Percentiles rank a stretch among this genome's conserved stretches.
These are phyloP conservation scores for Atkinsonella hypoxylon DNA, from an alignment of 2,329 filamentous ascomycete genomes.

Conservation along the genomic window DNA sequence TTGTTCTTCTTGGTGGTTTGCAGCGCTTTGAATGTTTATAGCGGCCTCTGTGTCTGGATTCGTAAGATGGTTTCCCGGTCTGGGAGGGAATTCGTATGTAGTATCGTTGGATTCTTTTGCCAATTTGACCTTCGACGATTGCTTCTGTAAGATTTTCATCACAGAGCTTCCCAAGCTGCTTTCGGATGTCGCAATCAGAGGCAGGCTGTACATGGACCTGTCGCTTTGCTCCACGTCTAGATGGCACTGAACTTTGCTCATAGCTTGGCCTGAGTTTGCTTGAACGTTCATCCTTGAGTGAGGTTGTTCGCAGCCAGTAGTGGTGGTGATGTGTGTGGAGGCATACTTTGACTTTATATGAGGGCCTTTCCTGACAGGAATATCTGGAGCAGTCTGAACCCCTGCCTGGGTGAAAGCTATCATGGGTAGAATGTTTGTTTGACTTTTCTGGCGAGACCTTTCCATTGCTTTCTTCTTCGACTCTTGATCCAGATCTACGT, in stretches of 20 bases:
- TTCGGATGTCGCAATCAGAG: constrained; percentile 8
- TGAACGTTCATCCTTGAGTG: constrained; percentile 4
- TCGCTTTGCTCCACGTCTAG: constrained; percentile 4
- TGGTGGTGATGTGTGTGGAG: constrained; percentile 50
- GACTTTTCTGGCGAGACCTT: too few relatives aligned
- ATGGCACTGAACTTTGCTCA: not conserved
- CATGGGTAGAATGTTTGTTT: not conserved
- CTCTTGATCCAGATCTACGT: not conserved
- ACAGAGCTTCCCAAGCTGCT: constrained; percentile 11
- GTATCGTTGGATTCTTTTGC: constrained; percentile 15
- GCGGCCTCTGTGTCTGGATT: not conserved
- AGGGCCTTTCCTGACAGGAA: not conserved
- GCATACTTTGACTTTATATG: constrained; percentile 23
- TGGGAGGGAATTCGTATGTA: constrained; percentile 15
- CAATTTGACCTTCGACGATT: constrained; percentile 14
- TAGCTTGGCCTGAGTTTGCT: not conserved
- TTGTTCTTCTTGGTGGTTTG: not conserved
- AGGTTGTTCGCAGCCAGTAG: constrained; percentile 39
- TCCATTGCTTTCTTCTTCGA: not conserved
- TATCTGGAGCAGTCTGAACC: not conserved
- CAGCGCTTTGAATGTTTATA: too few relatives aligned
- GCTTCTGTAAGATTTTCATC: constrained; percentile 14
- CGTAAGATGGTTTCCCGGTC: constrained; percentile 8
- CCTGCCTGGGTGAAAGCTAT: not conserved
- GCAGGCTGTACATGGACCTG: constrained; percentile 14